Conservation (phyloP, 1,284 basidiomycete genomes). For the Puccinia sorghi region DNA sequence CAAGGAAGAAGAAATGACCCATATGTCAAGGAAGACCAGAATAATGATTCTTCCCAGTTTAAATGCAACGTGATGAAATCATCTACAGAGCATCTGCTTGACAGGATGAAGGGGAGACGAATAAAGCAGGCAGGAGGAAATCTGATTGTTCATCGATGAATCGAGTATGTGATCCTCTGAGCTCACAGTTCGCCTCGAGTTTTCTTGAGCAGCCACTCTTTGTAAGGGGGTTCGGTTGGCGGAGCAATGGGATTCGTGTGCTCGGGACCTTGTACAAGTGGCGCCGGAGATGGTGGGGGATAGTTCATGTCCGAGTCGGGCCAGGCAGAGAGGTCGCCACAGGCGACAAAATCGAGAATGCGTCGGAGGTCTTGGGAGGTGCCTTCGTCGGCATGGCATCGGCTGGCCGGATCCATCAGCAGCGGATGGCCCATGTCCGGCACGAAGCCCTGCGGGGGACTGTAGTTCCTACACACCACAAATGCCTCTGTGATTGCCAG, state of each 20-base stretch:
- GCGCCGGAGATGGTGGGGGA: background rate
- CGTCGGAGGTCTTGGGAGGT: conserved; percentile 52
- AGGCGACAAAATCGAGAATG: conserved; percentile 57
- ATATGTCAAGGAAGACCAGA: no score
- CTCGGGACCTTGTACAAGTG: background rate
- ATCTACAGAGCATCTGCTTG: no score
- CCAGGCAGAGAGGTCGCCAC: conserved; percentile 55
- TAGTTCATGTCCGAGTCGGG: conserved; percentile 42
- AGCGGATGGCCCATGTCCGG: conserved; percentile 55
- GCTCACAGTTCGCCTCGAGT: conserved; percentile 8
- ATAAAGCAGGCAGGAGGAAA: no score
- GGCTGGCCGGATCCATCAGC: conserved; percentile 53
- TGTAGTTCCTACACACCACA: conserved; percentile 63
- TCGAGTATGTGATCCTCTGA: background rate
- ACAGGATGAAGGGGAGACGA: no score
- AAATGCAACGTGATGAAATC: no score
- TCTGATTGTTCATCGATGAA: background rate
- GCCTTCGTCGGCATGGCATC: conserved; percentile 5
- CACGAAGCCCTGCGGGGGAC: conserved; percentile 55
- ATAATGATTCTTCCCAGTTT: no score
- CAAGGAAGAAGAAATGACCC: no score
- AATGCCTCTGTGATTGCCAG: conserved; percentile 62
- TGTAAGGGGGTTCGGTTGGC: conserved; percentile 34
- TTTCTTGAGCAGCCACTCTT: conserved; percentile 23
- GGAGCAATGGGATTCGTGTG: conserved; percentile 22